Base-by-base conservation (phyloP, 2,329 filamentous ascomycete species). In the Diplodia mutila region DNA sequence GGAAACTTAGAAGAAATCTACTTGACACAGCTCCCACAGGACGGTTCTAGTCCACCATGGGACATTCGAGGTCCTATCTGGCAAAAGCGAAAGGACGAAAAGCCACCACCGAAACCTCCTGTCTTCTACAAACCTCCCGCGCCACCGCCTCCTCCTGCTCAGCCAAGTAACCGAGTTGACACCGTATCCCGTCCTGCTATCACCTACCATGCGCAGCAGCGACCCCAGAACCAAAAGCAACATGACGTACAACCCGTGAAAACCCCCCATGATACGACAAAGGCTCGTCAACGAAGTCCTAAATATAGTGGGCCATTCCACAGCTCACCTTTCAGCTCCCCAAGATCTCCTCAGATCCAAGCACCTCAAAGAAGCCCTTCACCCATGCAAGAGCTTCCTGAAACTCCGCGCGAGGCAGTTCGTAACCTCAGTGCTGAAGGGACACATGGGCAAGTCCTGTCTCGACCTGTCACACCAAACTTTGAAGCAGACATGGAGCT, bases 31-130 rank as follows among this genome's bases (percentile, higher is more conserved):
- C 81, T 80, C 16, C 82, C 83, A 5, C 75, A 71, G 39, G 73
- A 76, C 65, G 73, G 78, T 16, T 25, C 59, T 12, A 63, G 57
- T 39, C 66, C 59, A 14, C 66, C 82, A 2, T 80, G 80, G 74
- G 78, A 76, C 57, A 77, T 83, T 57, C 75, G 82, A 68, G 82
- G 82, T 21, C 78, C 82, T 18, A 80, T 84, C 69, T 84, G 82
- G 82, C 80, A 81, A 67, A 82, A 81, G 71, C 75, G 77, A 55
- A 32, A 67, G 8, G 46, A 42, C 9, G 46, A 57, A 42, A 71
- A 71, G 32, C 70, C 69, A 32, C 69, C 71, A 11, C 69, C 71
- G 14, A 69, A 68, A n/a, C 63, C 52, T 23, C 68, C 71, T 49
- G 59, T 68, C 18, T 61, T 71, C 34, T 71, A 73, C 52, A 66